Conservation (phyloP, 192 early-diverging fungal genomes). For the Jimgerdemannia lactiflua region DNA sequence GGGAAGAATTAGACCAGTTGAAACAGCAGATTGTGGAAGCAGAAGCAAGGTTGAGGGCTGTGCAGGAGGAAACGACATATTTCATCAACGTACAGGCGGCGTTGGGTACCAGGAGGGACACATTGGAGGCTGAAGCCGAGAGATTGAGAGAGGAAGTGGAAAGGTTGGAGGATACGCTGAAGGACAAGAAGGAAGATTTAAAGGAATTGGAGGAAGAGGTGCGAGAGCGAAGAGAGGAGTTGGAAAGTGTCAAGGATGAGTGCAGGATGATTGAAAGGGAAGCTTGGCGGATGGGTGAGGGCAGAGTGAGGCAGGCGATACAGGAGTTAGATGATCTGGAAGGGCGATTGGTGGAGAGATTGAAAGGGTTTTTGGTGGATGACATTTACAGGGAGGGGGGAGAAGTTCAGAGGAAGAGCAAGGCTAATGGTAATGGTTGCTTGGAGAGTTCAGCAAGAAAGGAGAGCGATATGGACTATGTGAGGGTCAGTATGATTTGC, state of each 20-base stretch:
- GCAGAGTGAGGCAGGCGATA: no score
- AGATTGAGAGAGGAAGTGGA: not conserved
- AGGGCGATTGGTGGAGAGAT: no score
- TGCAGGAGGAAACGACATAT: not conserved
- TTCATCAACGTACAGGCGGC: not conserved
- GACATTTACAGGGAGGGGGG: no score
- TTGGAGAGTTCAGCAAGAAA: no score
- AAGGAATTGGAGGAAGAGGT: not conserved
- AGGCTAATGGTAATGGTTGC: no score
- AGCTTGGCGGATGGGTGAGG: no score
- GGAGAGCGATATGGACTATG: no score
- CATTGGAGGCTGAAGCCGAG: not conserved
- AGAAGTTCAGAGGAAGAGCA: no score
- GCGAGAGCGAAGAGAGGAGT: not conserved
- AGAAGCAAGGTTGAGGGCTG: not conserved
- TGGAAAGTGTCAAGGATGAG: not conserved
- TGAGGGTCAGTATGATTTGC: no score
- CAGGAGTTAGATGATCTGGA: no score
- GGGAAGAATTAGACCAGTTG: not conserved
- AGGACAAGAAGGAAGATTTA: not conserved
- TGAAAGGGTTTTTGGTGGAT: no score
- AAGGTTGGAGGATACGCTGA: not conserved
- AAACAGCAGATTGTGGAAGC: constrained; percentile 1
- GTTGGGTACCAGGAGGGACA: not conserved
- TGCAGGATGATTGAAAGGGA: no score